Percentiles rank a stretch among this genome's conserved stretches.
Conservation (phyloP, 768 basidiomycete genomes). For the Suillus weaverae region DNA sequence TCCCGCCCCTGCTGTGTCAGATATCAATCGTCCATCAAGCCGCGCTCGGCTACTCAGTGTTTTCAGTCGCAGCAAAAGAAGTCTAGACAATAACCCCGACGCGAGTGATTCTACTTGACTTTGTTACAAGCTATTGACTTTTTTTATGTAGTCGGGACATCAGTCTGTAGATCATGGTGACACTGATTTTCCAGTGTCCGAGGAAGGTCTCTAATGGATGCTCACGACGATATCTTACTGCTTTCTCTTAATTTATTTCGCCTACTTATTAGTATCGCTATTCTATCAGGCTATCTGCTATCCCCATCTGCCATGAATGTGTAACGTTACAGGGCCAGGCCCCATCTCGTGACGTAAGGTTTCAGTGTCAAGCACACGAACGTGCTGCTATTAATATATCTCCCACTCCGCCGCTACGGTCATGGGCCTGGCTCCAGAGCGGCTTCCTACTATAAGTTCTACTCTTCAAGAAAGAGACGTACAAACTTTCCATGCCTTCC, state of each 20-base stretch:
- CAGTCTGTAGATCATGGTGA: background rate
- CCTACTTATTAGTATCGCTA: background rate
- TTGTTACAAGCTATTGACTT: background rate
- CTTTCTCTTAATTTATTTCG: background rate
- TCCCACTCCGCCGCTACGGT: background rate
- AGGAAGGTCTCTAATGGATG: background rate
- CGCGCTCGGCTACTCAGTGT: conserved; percentile 33
- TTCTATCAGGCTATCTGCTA: background rate
- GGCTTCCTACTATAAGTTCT: background rate
- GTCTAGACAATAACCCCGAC: conserved; percentile 3
- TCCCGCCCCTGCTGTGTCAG: conserved; percentile 13
- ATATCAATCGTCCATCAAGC: conserved; percentile 21
- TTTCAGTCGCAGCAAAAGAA: conserved; percentile 26
- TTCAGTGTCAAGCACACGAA: background rate
- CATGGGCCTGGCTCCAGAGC: background rate
- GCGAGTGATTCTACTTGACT: conserved; percentile 14
- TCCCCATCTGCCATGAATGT: too few relatives aligned
- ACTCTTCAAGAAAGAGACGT: background rate
- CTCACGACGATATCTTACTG: background rate
- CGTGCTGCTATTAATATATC: background rate
- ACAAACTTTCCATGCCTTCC: conserved; percentile 43
- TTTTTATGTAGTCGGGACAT: background rate
- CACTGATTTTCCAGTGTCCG: background rate
- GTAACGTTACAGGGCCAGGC: background rate
- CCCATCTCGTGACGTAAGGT: background rate